Evolutionary conservation across 1,284 basidiomycete genomes (phyloP), one percentile per base, ranked within the genome.

Genomic region (Sporisorium sorghi): DNA sequence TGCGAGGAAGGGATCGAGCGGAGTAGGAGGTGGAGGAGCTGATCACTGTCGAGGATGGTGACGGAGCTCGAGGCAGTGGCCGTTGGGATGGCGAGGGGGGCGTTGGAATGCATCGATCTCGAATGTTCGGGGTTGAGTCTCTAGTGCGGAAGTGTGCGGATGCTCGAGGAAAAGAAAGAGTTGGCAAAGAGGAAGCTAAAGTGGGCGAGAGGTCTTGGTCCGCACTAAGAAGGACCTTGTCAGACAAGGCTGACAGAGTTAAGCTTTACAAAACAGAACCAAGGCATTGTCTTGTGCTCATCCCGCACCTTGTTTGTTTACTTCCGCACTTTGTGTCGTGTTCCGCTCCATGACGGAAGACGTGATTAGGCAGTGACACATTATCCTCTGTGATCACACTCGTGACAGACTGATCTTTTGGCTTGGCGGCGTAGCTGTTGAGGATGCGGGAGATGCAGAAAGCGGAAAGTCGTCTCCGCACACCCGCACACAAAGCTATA

Each of bases 1-100:
- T 67, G 58, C 28, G 33, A 23, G 2, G 64, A 67, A 2, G 64
- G 64, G 6, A 67, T 47, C 0, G 64, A 67, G 28, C 37, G 48
- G 8, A 60, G 64, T 3, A 67, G 42, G 10, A 67, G 17, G 1
- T 40, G n/a, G 11, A 67, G 58, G 2, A 60, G 48, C 24, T 55
- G 40, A 15, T 57, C 23, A 10, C 53, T 51, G 23, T 60, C 26
- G 8, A 52, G 54, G 19, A 26, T 14, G 42, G 42, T 17, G 11
- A 46, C 12, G 11, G 39, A 39, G 42, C 35, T 32, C 53, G 37
- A 35, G 17, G 24, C 42, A 5, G 49, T 3, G 28, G 37, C 24
- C 21, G 44, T 9, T 32, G 51, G 5, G 19, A 28, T 12, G 4
- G 40, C 26, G 30, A 23, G 23, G 26, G 42, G n/a, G 30, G 51